Evolutionary conservation across 306 rosid genomes (phyloP), one percentile per base, ranked within the genome.

Genomic region (Lotus japonicus): DNA sequence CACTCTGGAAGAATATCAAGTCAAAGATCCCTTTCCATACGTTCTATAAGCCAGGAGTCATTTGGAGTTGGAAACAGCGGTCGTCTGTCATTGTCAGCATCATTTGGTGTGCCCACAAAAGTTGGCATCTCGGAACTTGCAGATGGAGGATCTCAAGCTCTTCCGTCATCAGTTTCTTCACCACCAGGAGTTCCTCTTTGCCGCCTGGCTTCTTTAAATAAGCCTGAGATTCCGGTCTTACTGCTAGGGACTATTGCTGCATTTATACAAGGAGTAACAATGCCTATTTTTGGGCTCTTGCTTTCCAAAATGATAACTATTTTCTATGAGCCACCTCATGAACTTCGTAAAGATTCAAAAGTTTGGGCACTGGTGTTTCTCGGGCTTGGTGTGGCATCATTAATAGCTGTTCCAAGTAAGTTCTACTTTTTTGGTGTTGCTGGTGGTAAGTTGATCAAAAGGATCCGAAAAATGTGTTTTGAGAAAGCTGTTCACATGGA

Each of bases 201-300:
- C 50, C 87, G 89, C 45, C 84, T 92, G 42, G 95, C 96, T 6
- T 70, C 58, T 78, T 84, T 89, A 42, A 92, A 87, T 84, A 92
- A 82, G 79, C 88, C 97, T 5, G 98, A 92, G 83, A 73, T 84
- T 70, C 87, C 81, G 33, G 77, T 87, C 28, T 73, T 92, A 66
- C 33, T 86, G 1, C 19, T 84, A 11, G 98, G 96, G 21, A 63
- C 80, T 28, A 13, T 86, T 53, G 92, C 91, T 69, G 97, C 98
- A 28, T 74, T 60, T 14, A 48, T 71, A 45, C 78, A 70, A 52
- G 97, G 94, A 8, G 5, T 60, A 19, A 11, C 88, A 55, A 54
- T 80, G 16, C 96, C 97, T 8, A 3, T 66, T 73, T 75, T 66
- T 9, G 95, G 91, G 45, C 19, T 86, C 51, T 5, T 89, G 57